Base-by-base conservation (phyloP, 164 flowering plant species). In the Warburgia ugandensis region DNA sequence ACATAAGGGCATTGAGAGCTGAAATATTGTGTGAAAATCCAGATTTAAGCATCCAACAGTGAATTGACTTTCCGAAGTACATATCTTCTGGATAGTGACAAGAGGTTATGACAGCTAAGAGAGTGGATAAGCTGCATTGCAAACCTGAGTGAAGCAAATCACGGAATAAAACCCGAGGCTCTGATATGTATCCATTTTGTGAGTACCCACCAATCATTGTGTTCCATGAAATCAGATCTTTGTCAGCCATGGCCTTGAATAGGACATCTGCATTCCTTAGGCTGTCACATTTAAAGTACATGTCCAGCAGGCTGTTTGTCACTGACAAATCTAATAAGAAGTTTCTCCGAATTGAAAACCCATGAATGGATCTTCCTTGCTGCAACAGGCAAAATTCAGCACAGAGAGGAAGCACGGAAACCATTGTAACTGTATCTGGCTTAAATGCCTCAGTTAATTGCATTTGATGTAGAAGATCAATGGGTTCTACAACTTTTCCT, bases 161-260 rank as follows among this genome's bases (percentile, higher is more conserved):
- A 47, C 47, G 58, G 55, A 77, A 72, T 37, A 72, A 41, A 44
- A 17, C 20, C 28, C 63, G 69, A 52, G 82, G 75, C 48, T 67
- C 62, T 26, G 13, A 29, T 26, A 44, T 57, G 30, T 25, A 29
- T 29, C 61, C 74, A 50, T 63, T 74, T n/a, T 47, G 61, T 45
- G 70, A 52, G 54, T 72, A 72, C 19, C 66, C 75, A 43, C 64
- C 60, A 20, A 77, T 74, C 74, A 77, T 63, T 19, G 81, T 61
- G 29, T 77, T 77, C 78, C 76, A 73, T 42, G 81, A 61, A 30
- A 74, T 54, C 67, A 66, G 40, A 61, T 74, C 82, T 56, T 57
- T 70, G 20, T 47, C 38, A 2, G 45, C 67, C 37, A 56, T 56
- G 23, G 47, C 23, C 17, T 19, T 42, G 64, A 77, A 77, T 59